Conservation (phyloP, 2,329 filamentous ascomycete species). For the Aaosphaeria pasadenensis region DNA sequence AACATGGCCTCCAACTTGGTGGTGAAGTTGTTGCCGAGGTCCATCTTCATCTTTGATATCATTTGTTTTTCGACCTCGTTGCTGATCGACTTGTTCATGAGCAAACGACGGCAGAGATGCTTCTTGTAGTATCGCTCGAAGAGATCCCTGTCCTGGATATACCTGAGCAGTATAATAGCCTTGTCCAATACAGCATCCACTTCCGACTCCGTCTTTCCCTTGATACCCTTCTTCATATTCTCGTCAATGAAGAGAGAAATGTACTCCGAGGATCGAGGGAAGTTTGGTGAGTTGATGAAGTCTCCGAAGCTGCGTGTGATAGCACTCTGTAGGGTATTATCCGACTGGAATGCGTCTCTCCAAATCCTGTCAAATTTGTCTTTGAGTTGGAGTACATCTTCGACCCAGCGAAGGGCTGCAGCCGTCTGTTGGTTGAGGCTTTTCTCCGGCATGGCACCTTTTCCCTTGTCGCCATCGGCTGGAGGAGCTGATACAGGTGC, state of each 20-base stretch:
- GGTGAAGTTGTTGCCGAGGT: slow-evolving; percentile 92
- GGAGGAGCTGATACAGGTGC: slow-evolving; percentile 39
- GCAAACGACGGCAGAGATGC: slow-evolving; percentile 80
- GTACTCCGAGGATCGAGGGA: slow-evolving; percentile 80
- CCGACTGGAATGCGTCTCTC: slow-evolving; percentile 67
- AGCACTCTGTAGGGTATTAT: slow-evolving; percentile 75
- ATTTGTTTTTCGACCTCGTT: slow-evolving; percentile 93
- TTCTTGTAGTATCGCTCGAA: slow-evolving; percentile 99
- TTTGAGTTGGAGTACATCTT: slow-evolving; percentile 82
- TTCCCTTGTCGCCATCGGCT: slow-evolving; percentile 50
- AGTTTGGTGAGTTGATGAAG: slow-evolving; percentile 78
- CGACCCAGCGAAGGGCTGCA: slow-evolving; percentile 91
- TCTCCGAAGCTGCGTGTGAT: slow-evolving; percentile 85
- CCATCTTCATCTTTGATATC: slow-evolving; percentile 95
- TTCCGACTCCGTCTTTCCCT: slow-evolving; percentile 86
- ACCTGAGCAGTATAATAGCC: slow-evolving; percentile 82
- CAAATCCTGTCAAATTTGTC: slow-evolving; percentile 85
- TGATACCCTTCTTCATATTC: slow-evolving; percentile 89
- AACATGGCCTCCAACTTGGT: slow-evolving; percentile 96
- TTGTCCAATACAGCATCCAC: slow-evolving; percentile 83
- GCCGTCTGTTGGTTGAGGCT: slow-evolving; percentile 73
- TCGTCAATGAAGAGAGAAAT: slow-evolving; percentile 97
- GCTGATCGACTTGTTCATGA: slow-evolving; percentile 86
- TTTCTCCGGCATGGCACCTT: slow-evolving; percentile 43
- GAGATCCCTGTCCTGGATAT: slow-evolving; percentile 86